Evolutionary conservation across 75 land plant species (phyloP).

Genomic region (Cunninghamia lanceolata): DNA sequence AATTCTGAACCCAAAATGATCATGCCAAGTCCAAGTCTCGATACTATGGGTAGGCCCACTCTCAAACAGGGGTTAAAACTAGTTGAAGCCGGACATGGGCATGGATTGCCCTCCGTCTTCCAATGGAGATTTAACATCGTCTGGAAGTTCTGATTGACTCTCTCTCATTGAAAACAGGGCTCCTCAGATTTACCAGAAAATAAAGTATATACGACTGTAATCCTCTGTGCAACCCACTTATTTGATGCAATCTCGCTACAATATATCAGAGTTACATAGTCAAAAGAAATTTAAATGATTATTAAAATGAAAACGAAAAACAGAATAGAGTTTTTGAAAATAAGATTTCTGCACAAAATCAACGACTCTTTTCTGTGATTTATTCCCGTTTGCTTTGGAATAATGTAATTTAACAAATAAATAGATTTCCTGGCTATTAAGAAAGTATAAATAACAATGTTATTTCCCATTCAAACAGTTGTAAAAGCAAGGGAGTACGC

Average conservation of each 20-base stretch:
- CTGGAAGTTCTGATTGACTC: not conserved
- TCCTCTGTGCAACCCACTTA: not conserved
- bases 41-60: too few species aligned
- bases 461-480: not conserved
- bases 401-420: too few species aligned
- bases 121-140: not conserved
- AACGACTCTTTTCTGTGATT: not conserved
- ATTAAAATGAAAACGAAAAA: too few species aligned
- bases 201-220: too few species aligned
- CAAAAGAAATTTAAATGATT: too few species aligned
- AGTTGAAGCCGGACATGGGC: not conserved
- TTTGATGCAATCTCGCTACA: not conserved
- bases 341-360: not conserved
- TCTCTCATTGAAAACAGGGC: not conserved
- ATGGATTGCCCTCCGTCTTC: not conserved
- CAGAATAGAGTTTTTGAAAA: not conserved
- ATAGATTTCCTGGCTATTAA: not conserved
- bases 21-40: not conserved
- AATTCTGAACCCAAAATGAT: not conserved
- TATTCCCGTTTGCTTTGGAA: too few species aligned
- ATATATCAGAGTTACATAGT: not conserved
- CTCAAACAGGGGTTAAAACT: not conserved
- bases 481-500: not conserved
- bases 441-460: not conserved
- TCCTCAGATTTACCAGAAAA: not conserved